These are phyloP conservation scores for Ormosia emarginata DNA, from an alignment of 306 rosid species.

Conservation along the genomic window DNA sequence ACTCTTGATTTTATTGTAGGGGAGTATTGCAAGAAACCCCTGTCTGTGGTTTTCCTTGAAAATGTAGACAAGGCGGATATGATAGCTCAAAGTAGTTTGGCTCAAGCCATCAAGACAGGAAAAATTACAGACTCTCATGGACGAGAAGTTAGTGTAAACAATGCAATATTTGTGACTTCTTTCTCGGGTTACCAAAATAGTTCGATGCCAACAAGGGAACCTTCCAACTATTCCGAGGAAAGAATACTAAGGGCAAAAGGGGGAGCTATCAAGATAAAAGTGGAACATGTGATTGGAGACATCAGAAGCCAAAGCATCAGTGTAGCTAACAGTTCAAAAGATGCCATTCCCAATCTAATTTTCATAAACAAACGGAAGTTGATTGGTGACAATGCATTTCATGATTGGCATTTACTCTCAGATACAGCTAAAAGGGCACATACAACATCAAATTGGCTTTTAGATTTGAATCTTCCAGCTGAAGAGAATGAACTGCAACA, in stretches of 20 bases:
- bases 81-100: constrained; percentile 56
- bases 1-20: constrained; percentile 67
- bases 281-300: constrained; percentile 43
- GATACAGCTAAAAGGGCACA: constrained; percentile 65
- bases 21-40: constrained; percentile 67
- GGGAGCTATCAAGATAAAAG: constrained; percentile 50
- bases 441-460: constrained; percentile 43
- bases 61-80: constrained; percentile 79
- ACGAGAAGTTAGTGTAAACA: constrained; percentile 72
- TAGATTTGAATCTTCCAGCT: constrained; percentile 93
- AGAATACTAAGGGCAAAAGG: constrained; percentile 46
- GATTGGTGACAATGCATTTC: constrained; percentile 39
- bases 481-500: constrained; percentile 49
- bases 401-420: constrained; percentile 38
- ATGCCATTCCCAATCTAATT: constrained; percentile 34
- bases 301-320: constrained; percentile 33
- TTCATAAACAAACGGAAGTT: constrained; percentile 72
- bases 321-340: constrained; percentile 26
- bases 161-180: constrained; percentile 58
- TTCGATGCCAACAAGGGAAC: constrained; percentile 18
- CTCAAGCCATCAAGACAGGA: constrained; percentile 72
- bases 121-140: constrained; percentile 76
- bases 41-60: constrained; percentile 75
- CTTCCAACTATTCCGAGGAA: constrained; percentile 65
- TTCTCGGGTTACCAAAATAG: constrained; percentile 27